Base-by-base conservation (phyloP, 2,329 filamentous ascomycete genomes). In the Pleurostoma richardsiae region DNA sequence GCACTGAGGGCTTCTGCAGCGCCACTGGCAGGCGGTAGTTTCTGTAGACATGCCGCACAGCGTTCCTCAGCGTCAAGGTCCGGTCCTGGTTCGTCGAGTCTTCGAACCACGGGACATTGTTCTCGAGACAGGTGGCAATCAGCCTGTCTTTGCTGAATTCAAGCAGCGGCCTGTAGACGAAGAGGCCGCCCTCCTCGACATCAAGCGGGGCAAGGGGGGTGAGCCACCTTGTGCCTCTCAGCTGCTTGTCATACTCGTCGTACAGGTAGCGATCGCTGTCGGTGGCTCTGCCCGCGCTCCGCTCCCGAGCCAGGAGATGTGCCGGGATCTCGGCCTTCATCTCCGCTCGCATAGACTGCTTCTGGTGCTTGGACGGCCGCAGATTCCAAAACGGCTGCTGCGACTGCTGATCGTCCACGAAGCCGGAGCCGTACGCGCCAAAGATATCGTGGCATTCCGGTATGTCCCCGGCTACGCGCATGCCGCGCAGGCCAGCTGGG, bases 381-480 rank as follows among this genome's bases (percentile, higher is more conserved):
- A 69, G 64, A 46, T 64, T 69, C 46, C 75, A 62, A 27, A 60
- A 68, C 0, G 74, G 71, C 1, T 52, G 19, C 1, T 42, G 4
- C 1, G 45, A 50, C 10, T 56, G 50, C 57, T 76, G 72, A 49
- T 79, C 73, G 44, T 79, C 71, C 2, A 74, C 50, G 26, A 74
- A 66, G 4, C 85, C 85, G 58, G 85, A 88, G 60, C 80, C 77
- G 56, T 88, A 76, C 2, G 87, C 79, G 1, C 86, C 83, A 59
- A 89, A 80, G 3, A 95, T 63, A 30, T 86, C 86, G 56, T 85
- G 75, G 57, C 88, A 95, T 63, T 96, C 90, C 1, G 92, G 92
- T n/a, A 96, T 90, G 40, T 80, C 78, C 29, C 78, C 73, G 19
- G 78, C 71, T 3, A 71, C 56, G 7, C 74, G 76, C 56, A 95